Conservation (phyloP, 176 grass and related monocot species). For the Musa schizocarpa region DNA sequence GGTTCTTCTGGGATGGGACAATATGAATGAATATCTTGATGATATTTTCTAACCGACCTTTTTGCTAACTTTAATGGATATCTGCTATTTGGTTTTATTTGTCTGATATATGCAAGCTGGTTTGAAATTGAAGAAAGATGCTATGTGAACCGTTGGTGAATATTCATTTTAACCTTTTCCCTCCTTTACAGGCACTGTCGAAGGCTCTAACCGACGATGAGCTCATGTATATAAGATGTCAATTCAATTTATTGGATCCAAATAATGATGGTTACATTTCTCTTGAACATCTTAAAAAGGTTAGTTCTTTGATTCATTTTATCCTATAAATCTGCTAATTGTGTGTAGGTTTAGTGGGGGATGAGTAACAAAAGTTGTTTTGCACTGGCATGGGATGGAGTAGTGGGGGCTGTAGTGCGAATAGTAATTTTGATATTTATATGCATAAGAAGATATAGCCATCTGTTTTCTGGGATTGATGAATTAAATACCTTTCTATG, state of each 20-base stretch:
- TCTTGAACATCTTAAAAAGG: slow-evolving; percentile 85
- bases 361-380: background rate
- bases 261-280: slow-evolving; percentile 62
- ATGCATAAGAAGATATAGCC: background rate
- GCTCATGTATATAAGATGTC: slow-evolving; percentile 74
- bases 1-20: background rate
- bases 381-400: background rate
- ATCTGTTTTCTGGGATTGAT: background rate
- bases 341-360: background rate
- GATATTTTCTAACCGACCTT: background rate
- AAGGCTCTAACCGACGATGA: slow-evolving; percentile 88
- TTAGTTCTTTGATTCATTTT: slow-evolving; percentile 26
- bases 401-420: background rate
- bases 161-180: no score
- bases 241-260: slow-evolving; percentile 83
- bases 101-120: background rate
- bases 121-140: no score
- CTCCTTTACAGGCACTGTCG: slow-evolving; percentile 61
- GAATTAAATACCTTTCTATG: background rate
- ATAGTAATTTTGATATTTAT: background rate
- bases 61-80: no score
- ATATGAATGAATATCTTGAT: background rate
- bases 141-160: no score
- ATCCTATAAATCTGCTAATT: background rate
- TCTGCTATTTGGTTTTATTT: background rate